Evolutionary conservation across 371 early-diverging fungal species (phyloP).

Genomic region (Mortierella polycephala): DNA sequence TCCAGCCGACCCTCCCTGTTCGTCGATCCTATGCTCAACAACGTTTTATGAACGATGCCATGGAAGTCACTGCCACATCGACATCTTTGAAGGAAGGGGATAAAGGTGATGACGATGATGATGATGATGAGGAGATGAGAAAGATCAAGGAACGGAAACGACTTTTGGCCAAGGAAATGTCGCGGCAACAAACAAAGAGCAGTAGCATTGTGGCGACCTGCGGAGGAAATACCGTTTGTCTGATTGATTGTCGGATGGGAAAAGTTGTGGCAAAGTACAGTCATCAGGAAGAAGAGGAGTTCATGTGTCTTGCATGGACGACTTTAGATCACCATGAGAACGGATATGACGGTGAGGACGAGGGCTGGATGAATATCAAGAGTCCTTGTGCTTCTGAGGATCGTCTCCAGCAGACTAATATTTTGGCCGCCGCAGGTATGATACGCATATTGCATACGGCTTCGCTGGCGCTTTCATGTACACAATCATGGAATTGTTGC

Average conservation of each 20-base stretch:
- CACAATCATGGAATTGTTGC: not conserved
- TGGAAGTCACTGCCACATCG: not conserved
- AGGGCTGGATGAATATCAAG: not conserved
- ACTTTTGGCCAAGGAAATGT: conserved; percentile 13
- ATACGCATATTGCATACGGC: not conserved
- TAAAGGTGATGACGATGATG: not conserved
- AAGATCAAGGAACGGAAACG: conserved; percentile 6
- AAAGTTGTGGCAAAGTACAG: conserved; percentile 65
- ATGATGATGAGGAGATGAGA: conserved; percentile 4
- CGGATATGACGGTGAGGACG: not conserved
- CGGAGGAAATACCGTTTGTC: conserved; percentile 60
- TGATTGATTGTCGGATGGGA: conserved; percentile 62
- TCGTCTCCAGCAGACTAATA: conserved; percentile 49
- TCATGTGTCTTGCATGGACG: conserved; percentile 69
- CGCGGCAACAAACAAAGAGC: conserved; percentile 13
- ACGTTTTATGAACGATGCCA: not conserved
- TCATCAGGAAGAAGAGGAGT: conserved; percentile 66
- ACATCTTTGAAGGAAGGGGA: not conserved
- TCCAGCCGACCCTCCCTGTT: conserved; percentile 39
- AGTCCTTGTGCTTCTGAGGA: conserved; percentile 9
- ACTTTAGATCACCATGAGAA: conserved; percentile 28
- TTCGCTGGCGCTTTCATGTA: not conserved
- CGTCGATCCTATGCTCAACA: conserved; percentile 6
- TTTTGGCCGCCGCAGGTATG: conserved; percentile 63
- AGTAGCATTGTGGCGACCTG: conserved; percentile 59